These are phyloP conservation scores for Penstemon eatonii DNA, from an alignment of 257 asterid species.

Conservation along the genomic window DNA sequence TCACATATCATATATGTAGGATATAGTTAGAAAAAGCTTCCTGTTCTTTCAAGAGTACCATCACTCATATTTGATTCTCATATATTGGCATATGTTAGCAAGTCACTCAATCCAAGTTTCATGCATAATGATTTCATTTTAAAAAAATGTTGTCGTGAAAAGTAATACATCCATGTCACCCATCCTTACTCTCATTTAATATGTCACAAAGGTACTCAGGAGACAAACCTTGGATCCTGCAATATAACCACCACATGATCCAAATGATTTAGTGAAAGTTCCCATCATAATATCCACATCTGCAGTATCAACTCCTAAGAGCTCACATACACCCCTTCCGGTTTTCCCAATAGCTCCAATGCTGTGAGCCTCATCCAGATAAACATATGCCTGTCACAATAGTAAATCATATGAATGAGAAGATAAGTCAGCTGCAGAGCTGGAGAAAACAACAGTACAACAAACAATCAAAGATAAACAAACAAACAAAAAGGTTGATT, in stretches of 20 bases:
- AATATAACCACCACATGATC: constrained; percentile 98
- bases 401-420: neutral
- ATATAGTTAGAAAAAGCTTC: too few relatives aligned
- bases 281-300: constrained; percentile 99
- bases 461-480: constrained; percentile 5
- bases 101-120: too few relatives aligned
- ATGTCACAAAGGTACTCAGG: constrained; percentile 19
- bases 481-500: neutral
- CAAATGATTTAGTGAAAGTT: constrained; percentile 97
- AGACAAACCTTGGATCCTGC: constrained; percentile 88
- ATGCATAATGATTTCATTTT: too few relatives aligned
- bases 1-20: too few relatives aligned
- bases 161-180: too few relatives aligned
- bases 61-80: too few relatives aligned
- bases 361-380: constrained; percentile 99
- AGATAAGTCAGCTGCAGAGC: constrained; percentile 9
- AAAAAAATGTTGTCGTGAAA: too few relatives aligned
- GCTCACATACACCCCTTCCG: constrained; percentile 99
- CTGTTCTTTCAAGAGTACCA: too few relatives aligned
- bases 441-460: neutral
- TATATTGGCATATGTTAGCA: too few relatives aligned
- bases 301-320: constrained; percentile 91
- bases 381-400: constrained; percentile 65
- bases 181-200: neutral
- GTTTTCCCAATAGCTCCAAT: constrained; percentile 97